Evolutionary conservation across 306 rosid genomes (phyloP).

Genomic region (Fragaria nilgerrensis): DNA sequence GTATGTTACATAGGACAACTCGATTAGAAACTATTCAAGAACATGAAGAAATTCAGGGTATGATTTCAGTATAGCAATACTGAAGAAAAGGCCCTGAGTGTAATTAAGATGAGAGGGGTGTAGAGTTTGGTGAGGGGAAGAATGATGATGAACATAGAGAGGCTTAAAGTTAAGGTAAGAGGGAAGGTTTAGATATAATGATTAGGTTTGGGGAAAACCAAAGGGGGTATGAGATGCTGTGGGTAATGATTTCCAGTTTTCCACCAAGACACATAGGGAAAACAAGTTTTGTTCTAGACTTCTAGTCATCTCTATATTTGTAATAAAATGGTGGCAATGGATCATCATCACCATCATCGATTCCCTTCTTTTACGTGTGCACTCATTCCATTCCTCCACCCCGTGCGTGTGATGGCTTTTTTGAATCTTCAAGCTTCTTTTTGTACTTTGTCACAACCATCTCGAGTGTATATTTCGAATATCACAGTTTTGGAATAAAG

Average conservation of each 20-base stretch:
- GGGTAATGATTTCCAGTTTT: conserved; percentile 57
- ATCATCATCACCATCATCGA: conserved; percentile 37
- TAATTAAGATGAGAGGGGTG: background rate
- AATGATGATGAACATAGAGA: conserved; percentile 34
- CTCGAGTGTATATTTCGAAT: background rate
- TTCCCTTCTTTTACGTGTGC: conserved; percentile 54
- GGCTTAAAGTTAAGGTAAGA: conserved; percentile 35
- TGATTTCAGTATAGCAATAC: no score
- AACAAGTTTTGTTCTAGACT: background rate
- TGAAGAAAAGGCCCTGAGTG: no score
- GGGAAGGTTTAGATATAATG: conserved; percentile 38
- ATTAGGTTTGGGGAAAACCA: conserved; percentile 54
- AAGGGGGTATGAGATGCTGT: conserved; percentile 37
- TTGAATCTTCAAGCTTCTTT: conserved; percentile 8
- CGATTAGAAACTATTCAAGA: no score
- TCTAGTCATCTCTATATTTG: conserved; percentile 10
- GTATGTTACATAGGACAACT: no score
- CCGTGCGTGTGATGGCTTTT: conserved; percentile 15
- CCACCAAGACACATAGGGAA: conserved; percentile 28
- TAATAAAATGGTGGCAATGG: background rate
- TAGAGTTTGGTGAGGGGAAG: conserved; percentile 24
- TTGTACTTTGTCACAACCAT: background rate
- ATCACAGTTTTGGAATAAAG: background rate
- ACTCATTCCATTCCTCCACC: conserved; percentile 15
- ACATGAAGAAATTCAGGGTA: no score